Base-by-base conservation (phyloP, 768 basidiomycete species). In the Botryobasidium botryosum region DNA sequence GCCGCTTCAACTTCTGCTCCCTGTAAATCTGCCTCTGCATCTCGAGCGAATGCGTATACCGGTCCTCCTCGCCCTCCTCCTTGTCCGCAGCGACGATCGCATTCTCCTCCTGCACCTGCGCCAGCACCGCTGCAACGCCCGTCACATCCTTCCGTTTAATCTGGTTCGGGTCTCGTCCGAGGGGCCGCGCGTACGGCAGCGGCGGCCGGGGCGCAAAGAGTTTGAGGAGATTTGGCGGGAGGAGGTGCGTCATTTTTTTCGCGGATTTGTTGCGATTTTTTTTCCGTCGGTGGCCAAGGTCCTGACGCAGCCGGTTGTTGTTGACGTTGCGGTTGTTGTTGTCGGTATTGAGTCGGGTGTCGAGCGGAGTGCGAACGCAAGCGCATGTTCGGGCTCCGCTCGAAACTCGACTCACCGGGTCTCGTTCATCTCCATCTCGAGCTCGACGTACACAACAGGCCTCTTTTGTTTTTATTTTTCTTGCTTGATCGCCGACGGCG, bases 141-240 rank as follows among this genome's bases (percentile, higher is more conserved):
- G 56, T 50, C 20, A 94, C 75, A 55, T 71, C 61, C 62, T 91
- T 85, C 42, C 61, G 57, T 27, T 64, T 69, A 47, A 87, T 69
- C 26, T 75, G 74, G 62, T 84, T 74, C 29, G 84, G 76, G 57
- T 94, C 86, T 53, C 66, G 77, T 58, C 83, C 87, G 27, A 86
- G 68, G 0, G 92, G 90, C 6, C 87, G 78, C 25, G 77, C 56
- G 58, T 88, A 97, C 1, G 82, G 81, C 3, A 96, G 71, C 2
- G 80, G 83, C 1, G 92, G 87, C 5, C 94, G 77, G 3, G 94
- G 90, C 0, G 87, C 80, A 60, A 97, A 99, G 52, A 97, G 79
- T 60, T 92, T 90, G 61, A 97, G 77, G 43, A 99, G 74, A 63
- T 96, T 94, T 3, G 88, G 88, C 3, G 92, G 92, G 20, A 99